Evolutionary conservation across 768 basidiomycete genomes (phyloP), one percentile per base, ranked within the genome.

Genomic region (Termitomyces sp.): DNA sequence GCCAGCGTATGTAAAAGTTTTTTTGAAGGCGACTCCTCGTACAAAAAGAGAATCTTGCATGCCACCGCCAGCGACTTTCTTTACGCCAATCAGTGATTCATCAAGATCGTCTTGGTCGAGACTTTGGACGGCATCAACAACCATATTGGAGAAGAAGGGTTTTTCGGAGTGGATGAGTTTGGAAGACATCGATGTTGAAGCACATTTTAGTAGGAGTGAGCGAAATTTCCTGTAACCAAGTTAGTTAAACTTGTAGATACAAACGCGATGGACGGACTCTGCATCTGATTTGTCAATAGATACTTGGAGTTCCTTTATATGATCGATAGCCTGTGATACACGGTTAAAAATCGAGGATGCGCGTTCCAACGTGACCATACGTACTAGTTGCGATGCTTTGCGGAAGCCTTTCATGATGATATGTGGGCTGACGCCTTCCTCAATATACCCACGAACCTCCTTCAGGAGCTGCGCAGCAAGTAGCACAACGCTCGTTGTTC

Each of bases 131-230:
- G 97, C 95, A 65, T 98, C 94, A 44, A 99, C 97, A 47, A 97
- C 97, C 95, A 99, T 98, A 60, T 89, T 85, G 11, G 95, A 91
- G 78, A 99, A 99, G 76, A 98, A 98, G 1, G 96, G 97, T 66
- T 97, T 98, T 74, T 98, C 93, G 13, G 93, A 94, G 69, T 98
- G 96, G 63, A 99, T 98, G 57, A 98, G 84, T 72, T 98, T 99
- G 57, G 96, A 98, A 15, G 97, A 98, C 96, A 98, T 98, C n/a
- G 97, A 96, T 3, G 97, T 99, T 25, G 94, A 88, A 25, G 97
- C 97, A 71, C 94, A 97, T 77, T 97, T 95, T 63, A 97, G 80
- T 32, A 98, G 82, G 22, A 98, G 85, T 58, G 94, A 91, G 45
- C 87, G 94, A 82, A 98, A 97, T 62, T 84, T 84, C 60, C 96